Conservation (phyloP, 2,329 filamentous ascomycete species). For the Monosporascus sp. region DNA sequence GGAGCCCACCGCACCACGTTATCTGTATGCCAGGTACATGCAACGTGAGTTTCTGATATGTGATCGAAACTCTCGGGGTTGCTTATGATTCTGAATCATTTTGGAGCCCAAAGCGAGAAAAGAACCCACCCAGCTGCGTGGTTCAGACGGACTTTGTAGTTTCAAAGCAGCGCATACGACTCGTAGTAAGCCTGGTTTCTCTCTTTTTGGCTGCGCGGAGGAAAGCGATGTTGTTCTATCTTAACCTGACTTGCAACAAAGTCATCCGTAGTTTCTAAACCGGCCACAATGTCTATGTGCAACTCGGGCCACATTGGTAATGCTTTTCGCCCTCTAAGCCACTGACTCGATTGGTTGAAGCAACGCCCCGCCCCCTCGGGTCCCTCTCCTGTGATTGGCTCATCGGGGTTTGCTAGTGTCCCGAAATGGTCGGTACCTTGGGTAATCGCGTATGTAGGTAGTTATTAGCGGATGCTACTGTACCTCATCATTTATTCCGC, state of each 20-base stretch:
- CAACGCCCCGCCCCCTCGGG: neutral
- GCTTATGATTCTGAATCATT: constrained; percentile 3
- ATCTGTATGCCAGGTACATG: constrained; percentile 20
- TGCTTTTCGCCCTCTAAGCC: constrained; percentile 7
- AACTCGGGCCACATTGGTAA: constrained; percentile 8
- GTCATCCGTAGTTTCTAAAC: constrained; percentile 1
- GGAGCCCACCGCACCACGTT: constrained; percentile 18
- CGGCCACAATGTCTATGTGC: constrained; percentile 3
- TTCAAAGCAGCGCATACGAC: neutral
- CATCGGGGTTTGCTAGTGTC: too few species aligned
- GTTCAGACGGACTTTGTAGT: neutral
- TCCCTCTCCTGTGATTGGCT: too few species aligned
- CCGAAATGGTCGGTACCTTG: too few species aligned
- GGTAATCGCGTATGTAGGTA: too few species aligned
- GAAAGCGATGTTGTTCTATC: too few species aligned
- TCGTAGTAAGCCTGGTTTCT: neutral
- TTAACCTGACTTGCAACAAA: too few species aligned
- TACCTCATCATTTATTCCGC: too few species aligned
- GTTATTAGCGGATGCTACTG: too few species aligned
- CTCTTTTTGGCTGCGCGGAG: too few species aligned
- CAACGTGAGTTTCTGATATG: constrained; percentile 15
- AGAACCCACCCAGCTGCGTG: neutral
- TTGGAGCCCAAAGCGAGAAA: neutral
- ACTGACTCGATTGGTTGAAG: constrained; percentile 9
- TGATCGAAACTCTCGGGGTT: constrained; percentile 6